Evolutionary conservation across 192 early-diverging fungal genomes (phyloP).

Genomic region (Coemansia sp.): DNA sequence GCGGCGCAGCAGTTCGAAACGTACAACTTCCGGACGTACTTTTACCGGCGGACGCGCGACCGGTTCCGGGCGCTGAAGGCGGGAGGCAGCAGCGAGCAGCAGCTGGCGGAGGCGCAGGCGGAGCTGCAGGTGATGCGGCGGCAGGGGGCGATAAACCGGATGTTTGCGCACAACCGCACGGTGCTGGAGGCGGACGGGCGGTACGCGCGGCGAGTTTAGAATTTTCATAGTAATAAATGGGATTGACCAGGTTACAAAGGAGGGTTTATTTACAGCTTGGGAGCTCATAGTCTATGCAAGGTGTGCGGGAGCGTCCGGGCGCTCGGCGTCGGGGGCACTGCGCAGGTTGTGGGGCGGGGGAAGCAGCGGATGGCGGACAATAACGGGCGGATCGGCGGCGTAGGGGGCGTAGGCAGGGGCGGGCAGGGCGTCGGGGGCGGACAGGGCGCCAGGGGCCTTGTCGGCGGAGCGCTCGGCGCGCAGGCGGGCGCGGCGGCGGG

Average conservation of each 20-base stretch:
- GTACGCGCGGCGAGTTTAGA: conserved; percentile 7
- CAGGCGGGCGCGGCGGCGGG: conserved; percentile 47
- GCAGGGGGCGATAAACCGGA: conserved; percentile 71
- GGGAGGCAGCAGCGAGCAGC: conserved; percentile 17
- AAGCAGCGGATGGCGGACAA: conserved; percentile 27
- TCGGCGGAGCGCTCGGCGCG: conserved; percentile 38
- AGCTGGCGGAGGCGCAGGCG: conserved; percentile 58
- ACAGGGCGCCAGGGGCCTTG: neutral
- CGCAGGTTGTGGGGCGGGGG: conserved; percentile 40
- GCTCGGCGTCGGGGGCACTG: conserved; percentile 14
- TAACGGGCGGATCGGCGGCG: conserved; percentile 27
- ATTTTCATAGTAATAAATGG: neutral
- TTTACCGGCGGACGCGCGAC: conserved; percentile 74
- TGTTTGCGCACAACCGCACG: conserved; percentile 68
- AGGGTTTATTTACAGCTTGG: neutral
- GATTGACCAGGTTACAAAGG: neutral
- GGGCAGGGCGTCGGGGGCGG: conserved; percentile 24
- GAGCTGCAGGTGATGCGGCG: conserved; percentile 74
- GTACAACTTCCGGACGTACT: conserved; percentile 90
- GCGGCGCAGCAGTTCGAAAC: conserved; percentile 68
- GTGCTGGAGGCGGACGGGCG: conserved; percentile 62
- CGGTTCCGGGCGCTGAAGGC: conserved; percentile 65
- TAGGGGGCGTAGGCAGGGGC: conserved; percentile 29
- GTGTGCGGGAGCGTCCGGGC: conserved; percentile 4
- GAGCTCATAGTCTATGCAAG: neutral